Conservation (phyloP, 2,329 filamentous ascomycete species). For the Plectosphaerella sp. region DNA sequence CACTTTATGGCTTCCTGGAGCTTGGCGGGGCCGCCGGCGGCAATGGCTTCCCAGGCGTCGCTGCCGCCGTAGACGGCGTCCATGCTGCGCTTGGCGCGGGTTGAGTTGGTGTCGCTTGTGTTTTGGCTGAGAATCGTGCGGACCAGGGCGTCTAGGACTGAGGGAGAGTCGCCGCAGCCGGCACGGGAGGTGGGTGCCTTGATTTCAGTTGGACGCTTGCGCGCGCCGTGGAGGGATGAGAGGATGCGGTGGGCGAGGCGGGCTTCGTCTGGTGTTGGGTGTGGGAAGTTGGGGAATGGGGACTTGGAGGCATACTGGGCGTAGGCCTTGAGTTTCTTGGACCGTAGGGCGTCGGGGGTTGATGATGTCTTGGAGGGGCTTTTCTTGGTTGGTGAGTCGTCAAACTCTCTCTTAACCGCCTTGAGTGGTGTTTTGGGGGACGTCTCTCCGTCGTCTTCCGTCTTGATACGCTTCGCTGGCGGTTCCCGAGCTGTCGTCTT, state of each 20-base stretch:
- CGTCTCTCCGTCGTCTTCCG: conserved; percentile 6
- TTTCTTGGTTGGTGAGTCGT: conserved; percentile 4
- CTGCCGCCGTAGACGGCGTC: conserved; percentile 36
- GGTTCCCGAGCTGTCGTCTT: conserved; percentile 4
- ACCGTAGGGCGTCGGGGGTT: conserved; percentile 23
- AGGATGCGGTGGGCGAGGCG: conserved; percentile 63
- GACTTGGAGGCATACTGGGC: conserved; percentile 34
- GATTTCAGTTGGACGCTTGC: conserved; percentile 55
- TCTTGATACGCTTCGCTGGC: conserved; percentile 11
- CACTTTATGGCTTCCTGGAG: conserved; percentile 60
- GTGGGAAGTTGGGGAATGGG: conserved; percentile 64
- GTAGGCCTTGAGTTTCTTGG: conserved; percentile 39
- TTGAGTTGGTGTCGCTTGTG: conserved; percentile 51
- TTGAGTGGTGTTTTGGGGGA: background rate
- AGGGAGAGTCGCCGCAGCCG: conserved; percentile 51
- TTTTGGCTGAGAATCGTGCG: conserved; percentile 50
- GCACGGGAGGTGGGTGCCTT: conserved; percentile 60
- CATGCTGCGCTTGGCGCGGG: conserved; percentile 51
- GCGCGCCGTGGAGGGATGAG: conserved; percentile 58
- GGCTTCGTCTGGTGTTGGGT: conserved; percentile 65
- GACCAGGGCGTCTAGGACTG: conserved; percentile 47
- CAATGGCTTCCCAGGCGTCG: conserved; percentile 38
- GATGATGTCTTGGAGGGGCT: conserved; percentile 1
- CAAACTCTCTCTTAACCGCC: conserved; percentile 5
- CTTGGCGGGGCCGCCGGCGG: conserved; percentile 29